These are phyloP conservation scores for Colletotrichum graminicola DNA, from an alignment of 2,329 filamentous ascomycete genomes.

Conservation along the genomic window DNA sequence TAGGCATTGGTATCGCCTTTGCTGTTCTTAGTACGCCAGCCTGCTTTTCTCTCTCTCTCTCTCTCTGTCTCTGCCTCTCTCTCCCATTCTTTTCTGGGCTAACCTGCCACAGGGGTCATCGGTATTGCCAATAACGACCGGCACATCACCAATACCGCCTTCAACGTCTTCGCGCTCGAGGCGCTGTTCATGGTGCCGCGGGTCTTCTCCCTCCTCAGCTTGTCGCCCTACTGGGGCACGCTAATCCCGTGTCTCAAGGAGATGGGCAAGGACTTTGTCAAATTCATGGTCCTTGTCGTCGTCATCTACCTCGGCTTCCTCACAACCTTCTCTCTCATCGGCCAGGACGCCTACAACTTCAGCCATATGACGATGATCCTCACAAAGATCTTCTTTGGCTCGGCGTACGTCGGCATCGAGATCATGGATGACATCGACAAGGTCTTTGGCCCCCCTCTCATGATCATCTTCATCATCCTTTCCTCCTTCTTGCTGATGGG, in stretches of 20 bases:
- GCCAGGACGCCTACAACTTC: slow-evolving; percentile 75
- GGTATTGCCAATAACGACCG: slow-evolving; percentile 72
- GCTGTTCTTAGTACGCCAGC: slow-evolving; percentile 75
- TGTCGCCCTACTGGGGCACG: slow-evolving; percentile 92
- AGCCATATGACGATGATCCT: slow-evolving; percentile 80
- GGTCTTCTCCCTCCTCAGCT: slow-evolving; percentile 86
- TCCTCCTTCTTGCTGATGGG: slow-evolving; percentile 85
- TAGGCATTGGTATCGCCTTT: slow-evolving; percentile 78
- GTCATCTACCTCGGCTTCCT: slow-evolving; percentile 90
- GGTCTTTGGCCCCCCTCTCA: slow-evolving; percentile 70
- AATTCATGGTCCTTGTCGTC: slow-evolving; percentile 83
- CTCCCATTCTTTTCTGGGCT: background rate
- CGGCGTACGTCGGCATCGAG: slow-evolving; percentile 80
- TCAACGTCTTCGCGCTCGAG: slow-evolving; percentile 90
- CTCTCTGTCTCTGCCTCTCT: background rate
- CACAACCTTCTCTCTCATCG: slow-evolving; percentile 85
- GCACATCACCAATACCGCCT: slow-evolving; percentile 80
- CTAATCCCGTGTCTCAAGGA: slow-evolving; percentile 91
- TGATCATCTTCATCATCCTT: slow-evolving; percentile 81
- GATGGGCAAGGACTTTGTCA: slow-evolving; percentile 93
- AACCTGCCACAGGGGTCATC: slow-evolving; percentile 65
- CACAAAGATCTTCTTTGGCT: slow-evolving; percentile 85
- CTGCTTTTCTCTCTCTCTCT: background rate
- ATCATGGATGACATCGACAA: slow-evolving; percentile 72
- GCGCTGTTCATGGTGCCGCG: slow-evolving; percentile 91